A percentile compares a stretch with the other conserved stretches of the same genome.
phyloP scores from a whole-genome alignment of 176 grass and related monocot genomes.

The Poa annua region DNA sequence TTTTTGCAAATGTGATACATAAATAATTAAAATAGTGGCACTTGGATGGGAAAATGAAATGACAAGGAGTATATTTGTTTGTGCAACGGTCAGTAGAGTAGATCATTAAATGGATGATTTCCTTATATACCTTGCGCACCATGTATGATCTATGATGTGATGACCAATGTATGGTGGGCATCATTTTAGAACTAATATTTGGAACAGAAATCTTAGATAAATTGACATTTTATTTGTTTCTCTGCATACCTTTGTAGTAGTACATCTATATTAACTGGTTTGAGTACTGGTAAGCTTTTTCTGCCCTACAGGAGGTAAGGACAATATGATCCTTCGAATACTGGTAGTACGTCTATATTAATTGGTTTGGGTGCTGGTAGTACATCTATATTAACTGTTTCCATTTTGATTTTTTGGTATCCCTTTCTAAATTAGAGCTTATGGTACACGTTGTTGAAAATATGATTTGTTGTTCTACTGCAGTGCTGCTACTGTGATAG shows the following conservation, averaged over 20 bases:
- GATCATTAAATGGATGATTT: not conserved
- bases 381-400: no score
- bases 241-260: not conserved
- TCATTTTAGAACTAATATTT: not conserved
- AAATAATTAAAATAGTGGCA: not conserved
- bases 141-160: slow-evolving; percentile 4
- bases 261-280: not conserved
- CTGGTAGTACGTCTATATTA: no score
- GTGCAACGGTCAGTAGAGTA: not conserved
- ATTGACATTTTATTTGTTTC: not conserved
- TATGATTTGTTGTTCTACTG: slow-evolving; percentile 4
- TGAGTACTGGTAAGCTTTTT: not conserved
- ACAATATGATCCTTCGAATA: not conserved
- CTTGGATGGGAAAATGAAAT: not conserved
- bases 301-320: not conserved
- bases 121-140: not conserved
- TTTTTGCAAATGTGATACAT: not conserved
- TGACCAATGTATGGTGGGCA: not conserved
- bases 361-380: no score
- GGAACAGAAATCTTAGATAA: not conserved
- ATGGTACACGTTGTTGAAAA: not conserved
- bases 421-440: not conserved
- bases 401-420: not conserved
- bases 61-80: not conserved
- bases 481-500: not conserved